Evolutionary conservation across 768 basidiomycete genomes (phyloP).

Genomic region (Daedaleopsis nitida): DNA sequence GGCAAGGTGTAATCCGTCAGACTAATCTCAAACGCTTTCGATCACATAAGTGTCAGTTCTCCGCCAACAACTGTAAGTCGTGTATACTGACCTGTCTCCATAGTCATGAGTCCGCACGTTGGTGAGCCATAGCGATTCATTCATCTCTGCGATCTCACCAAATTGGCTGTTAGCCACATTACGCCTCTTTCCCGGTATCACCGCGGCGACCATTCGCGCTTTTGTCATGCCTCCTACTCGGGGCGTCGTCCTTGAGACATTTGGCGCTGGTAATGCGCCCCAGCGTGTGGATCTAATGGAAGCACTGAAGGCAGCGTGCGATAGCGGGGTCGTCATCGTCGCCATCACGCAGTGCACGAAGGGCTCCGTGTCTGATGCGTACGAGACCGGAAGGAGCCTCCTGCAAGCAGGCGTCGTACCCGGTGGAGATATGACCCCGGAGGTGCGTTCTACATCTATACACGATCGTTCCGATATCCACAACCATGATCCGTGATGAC

Average conservation of each 20-base stretch:
- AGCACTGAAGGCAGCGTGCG: constrained; percentile 80
- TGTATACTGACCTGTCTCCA: not conserved
- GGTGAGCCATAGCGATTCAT: constrained; percentile 48
- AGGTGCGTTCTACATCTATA: constrained; percentile 46
- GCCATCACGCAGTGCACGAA: constrained; percentile 90
- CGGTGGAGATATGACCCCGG: constrained; percentile 95
- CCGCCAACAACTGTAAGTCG: not conserved
- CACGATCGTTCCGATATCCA: not conserved
- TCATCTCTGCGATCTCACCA: not conserved
- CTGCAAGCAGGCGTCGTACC: constrained; percentile 76
- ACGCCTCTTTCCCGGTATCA: constrained; percentile 88
- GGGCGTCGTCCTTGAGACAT: constrained; percentile 89
- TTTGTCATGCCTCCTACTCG: constrained; percentile 75
- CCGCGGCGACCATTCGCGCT: constrained; percentile 68
- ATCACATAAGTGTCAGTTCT: constrained; percentile 70
- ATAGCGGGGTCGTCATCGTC: constrained; percentile 83
- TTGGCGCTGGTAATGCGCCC: constrained; percentile 92
- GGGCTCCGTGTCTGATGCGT: constrained; percentile 83
- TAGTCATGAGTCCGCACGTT: constrained; percentile 82
- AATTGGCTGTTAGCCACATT: constrained; percentile 58
- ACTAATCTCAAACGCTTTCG: constrained; percentile 76
- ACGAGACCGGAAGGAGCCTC: constrained; percentile 76
- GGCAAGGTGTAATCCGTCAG: constrained; percentile 86
- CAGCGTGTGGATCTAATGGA: constrained; percentile 73
- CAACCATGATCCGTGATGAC: not conserved